A percentile compares a stretch with the other conserved stretches of the same genome.
phyloP scores from a whole-genome alignment of 768 basidiomycete genomes.

The Glaciozyma martinii region DNA sequence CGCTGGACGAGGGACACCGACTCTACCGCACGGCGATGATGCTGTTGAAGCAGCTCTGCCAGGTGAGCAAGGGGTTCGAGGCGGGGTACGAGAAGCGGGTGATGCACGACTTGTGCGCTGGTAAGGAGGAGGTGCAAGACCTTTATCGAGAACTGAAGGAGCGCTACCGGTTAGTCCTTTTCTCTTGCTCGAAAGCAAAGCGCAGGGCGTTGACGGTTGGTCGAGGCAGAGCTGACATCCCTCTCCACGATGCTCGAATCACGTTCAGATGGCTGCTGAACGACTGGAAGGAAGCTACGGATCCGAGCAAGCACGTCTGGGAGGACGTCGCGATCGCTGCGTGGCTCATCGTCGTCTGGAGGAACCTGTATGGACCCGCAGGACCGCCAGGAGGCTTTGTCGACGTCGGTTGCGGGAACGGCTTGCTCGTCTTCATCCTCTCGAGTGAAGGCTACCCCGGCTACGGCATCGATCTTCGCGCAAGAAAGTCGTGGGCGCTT shows the following conservation, averaged over 20 bases:
- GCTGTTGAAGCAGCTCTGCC: slow-evolving; percentile 70
- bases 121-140: slow-evolving; percentile 75
- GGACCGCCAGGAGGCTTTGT: slow-evolving; percentile 70
- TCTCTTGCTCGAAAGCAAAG: too few relatives aligned
- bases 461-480: slow-evolving; percentile 74
- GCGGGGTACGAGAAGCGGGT: slow-evolving; percentile 77
- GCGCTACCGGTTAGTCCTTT: slow-evolving; percentile 54
- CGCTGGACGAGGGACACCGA: slow-evolving; percentile 40
- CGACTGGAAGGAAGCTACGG: slow-evolving; percentile 71
- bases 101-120: slow-evolving; percentile 65
- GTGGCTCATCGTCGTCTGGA: slow-evolving; percentile 87
- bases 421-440: slow-evolving; percentile 49
- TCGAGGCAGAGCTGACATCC: slow-evolving; percentile 6
- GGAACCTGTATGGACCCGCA: slow-evolving; percentile 51
- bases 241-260: slow-evolving; percentile 15
- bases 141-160: slow-evolving; percentile 79
- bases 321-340: slow-evolving; percentile 96
- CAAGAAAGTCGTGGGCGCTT: slow-evolving; percentile 70
- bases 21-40: slow-evolving; percentile 71
- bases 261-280: slow-evolving; percentile 42
- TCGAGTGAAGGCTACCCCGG: slow-evolving; percentile 59
- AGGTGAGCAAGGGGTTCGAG: slow-evolving; percentile 68
- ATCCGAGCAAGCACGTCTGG: slow-evolving; percentile 81
- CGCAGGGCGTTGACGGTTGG: neutral
- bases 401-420: slow-evolving; percentile 92